Evolutionary conservation across 139 green algal genomes (phyloP), one percentile per base, ranked within the genome.

Genomic region (Haematococcus sp.): DNA sequence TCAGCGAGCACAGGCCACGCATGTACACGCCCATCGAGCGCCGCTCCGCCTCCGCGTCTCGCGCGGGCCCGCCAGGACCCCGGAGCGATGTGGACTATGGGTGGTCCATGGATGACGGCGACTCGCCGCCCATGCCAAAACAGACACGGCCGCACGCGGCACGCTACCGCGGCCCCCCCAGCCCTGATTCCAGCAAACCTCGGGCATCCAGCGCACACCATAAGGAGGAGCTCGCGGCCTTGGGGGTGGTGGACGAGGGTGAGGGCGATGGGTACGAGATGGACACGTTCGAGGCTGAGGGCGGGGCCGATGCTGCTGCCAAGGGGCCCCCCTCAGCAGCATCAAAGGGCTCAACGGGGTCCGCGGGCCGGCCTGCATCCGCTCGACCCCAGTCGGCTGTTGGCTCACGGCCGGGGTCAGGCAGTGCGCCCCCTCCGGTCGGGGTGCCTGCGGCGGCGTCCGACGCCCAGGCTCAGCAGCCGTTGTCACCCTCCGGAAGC

Each of bases 191-290:
- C 54, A 11, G 54, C 56, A 49, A 49, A 11, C 40, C 7, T 5
- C 56, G 56, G 5, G 56, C 56, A 4, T 17, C 20, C 56, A 40
- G 25, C 15, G 56, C 56, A 4, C 56, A 64, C 56, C 56, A 68
- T 13, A 34, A 58, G n/a, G 63, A 34, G 7, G 20, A 70, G 63
- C 34, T 70, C 17, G 63, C 63, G 2, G 63, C 56, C 34, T 35
- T 70, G 63, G 63, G 63, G 22, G 63, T 70, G 19, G 63, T 70
- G 63, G 40, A 70, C 23, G 63, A 70, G 63, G 63, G 40, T 19
- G 20, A 30, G 2, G 61, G 52, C 23, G 63, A 70, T 30, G 58
- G n/a, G 9, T 40, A 30, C 25, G 58, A 65, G 58, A 40, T 65
- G n/a, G 58, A 22, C 9, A 65, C n/a, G 4, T 65, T 19, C n/a